A percentile compares a stretch with the other conserved stretches of the same genome.
Evolutionary conservation across 179 eudicot genomes (phyloP).

Genomic region (Dionaea muscipula): DNA sequence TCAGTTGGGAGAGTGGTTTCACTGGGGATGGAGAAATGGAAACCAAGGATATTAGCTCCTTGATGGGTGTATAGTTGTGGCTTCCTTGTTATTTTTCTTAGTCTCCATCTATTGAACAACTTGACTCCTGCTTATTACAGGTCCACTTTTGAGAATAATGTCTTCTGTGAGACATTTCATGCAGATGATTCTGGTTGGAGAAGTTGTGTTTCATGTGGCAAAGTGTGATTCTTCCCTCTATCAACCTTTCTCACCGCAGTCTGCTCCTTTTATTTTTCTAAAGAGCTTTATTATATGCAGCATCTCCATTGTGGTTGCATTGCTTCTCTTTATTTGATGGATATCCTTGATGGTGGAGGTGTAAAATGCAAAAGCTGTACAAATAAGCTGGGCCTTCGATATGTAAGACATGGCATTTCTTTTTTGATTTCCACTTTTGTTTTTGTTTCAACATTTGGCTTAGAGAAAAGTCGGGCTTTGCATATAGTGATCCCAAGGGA

Average conservation of each 20-base stretch:
- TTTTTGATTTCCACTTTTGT: neutral
- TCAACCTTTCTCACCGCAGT: constrained; percentile 2
- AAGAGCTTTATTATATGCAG: constrained; percentile 28
- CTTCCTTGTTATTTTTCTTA: too few species aligned
- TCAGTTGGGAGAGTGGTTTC: too few species aligned
- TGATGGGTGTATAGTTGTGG: too few species aligned
- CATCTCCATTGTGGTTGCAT: constrained; percentile 96
- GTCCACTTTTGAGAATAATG: constrained; percentile 51
- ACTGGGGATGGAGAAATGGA: too few species aligned
- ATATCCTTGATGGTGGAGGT: constrained; percentile 77
- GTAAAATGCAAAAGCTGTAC: constrained; percentile 59
- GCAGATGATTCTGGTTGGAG: constrained; percentile 93
- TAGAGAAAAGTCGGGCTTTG: neutral
- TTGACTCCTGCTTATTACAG: constrained; percentile 29
- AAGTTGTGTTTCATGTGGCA: constrained; percentile 63
- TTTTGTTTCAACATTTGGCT: neutral
- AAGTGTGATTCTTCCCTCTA: constrained; percentile 31
- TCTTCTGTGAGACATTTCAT: constrained; percentile 75
- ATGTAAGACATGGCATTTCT: constrained; percentile 37
- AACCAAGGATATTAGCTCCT: too few species aligned
- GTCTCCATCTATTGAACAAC: too few species aligned
- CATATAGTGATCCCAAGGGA: neutral
- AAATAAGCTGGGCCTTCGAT: constrained; percentile 20
- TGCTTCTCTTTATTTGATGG: constrained; percentile 66
- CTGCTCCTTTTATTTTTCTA: constrained; percentile 2